phyloP scores from a whole-genome alignment of 1,284 basidiomycete species.

The Trametes pubescens region DNA sequence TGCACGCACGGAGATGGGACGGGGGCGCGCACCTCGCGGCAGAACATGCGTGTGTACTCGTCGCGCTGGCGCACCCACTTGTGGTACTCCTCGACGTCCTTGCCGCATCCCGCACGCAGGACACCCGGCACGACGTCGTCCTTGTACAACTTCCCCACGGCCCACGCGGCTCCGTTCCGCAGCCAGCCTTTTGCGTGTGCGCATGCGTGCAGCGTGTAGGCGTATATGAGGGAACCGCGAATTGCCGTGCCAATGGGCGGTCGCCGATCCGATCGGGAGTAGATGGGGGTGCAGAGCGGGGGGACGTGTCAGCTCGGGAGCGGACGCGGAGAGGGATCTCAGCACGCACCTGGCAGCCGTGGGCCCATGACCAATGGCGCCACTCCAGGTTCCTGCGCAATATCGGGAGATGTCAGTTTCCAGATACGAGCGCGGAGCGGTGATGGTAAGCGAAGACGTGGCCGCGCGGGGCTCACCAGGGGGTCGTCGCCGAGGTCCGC shows the following conservation, averaged over 20 bases:
- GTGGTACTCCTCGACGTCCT: slow-evolving; percentile 65
- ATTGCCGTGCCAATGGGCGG: neutral
- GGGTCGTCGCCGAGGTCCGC: slow-evolving; percentile 76
- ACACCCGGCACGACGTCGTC: slow-evolving; percentile 64
- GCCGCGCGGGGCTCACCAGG: slow-evolving; percentile 49
- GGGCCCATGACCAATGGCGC: slow-evolving; percentile 28
- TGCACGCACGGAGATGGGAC: neutral
- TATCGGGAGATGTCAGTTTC: slow-evolving; percentile 3
- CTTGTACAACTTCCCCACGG: slow-evolving; percentile 55
- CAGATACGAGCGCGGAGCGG: neutral
- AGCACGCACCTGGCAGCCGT: slow-evolving; percentile 29
- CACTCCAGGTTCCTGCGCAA: slow-evolving; percentile 29
- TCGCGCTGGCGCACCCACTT: slow-evolving; percentile 58
- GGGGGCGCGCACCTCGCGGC: slow-evolving; percentile 58
- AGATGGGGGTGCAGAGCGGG: neutral
- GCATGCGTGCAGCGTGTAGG: neutral
- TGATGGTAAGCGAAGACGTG: neutral
- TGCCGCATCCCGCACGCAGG: slow-evolving; percentile 55
- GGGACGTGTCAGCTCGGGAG: slow-evolving; percentile 42
- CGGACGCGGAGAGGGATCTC: slow-evolving; percentile 53
- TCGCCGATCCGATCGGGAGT: neutral
- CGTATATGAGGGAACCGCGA: neutral
- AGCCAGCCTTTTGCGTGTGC: slow-evolving; percentile 52
- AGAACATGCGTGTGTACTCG: slow-evolving; percentile 60
- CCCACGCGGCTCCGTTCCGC: slow-evolving; percentile 57